phyloP scores from a whole-genome alignment of 2,329 filamentous ascomycete genomes.

The Xylariaceae sp. region DNA sequence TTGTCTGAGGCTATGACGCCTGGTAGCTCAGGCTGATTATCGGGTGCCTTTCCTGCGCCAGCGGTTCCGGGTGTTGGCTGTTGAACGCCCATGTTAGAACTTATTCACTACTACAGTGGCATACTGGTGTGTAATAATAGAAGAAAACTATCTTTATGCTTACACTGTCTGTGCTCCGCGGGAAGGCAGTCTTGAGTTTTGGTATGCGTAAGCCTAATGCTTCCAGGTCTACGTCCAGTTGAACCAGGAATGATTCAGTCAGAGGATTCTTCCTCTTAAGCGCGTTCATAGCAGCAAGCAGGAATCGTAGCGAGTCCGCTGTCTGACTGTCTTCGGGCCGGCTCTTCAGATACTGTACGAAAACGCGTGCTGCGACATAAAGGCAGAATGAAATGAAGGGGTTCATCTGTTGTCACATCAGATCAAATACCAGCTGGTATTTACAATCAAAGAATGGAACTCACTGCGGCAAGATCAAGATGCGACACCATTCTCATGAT shows the following conservation, averaged over 20 bases:
- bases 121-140: background rate
- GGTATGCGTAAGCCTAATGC: conserved; percentile 61
- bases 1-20: conserved; percentile 2
- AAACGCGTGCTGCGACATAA: conserved; percentile 92
- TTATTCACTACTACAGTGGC: background rate
- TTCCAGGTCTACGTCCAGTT: conserved; percentile 88
- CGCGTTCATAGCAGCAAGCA: conserved; percentile 85
- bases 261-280: conserved; percentile 84
- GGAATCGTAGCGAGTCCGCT: conserved; percentile 79
- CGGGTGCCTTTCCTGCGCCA: too few species aligned
- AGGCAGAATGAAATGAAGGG: conserved; percentile 94
- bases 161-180: conserved; percentile 50
- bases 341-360: conserved; percentile 94
- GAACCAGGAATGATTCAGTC: conserved; percentile 90
- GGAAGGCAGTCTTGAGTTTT: conserved; percentile 52
- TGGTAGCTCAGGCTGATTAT: too few species aligned
- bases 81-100: conserved; percentile 18
- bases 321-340: conserved; percentile 79
- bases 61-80: conserved; percentile 27
- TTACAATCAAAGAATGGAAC: conserved; percentile 31
- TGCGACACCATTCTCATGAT: conserved; percentile 96
- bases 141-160: conserved; percentile 26
- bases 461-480: conserved; percentile 75
- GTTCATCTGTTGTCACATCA: conserved; percentile 64
- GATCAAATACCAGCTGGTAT: conserved; percentile 10